Conservation (phyloP, 1,284 basidiomycete genomes). For the Naganishia liquefaciens region DNA sequence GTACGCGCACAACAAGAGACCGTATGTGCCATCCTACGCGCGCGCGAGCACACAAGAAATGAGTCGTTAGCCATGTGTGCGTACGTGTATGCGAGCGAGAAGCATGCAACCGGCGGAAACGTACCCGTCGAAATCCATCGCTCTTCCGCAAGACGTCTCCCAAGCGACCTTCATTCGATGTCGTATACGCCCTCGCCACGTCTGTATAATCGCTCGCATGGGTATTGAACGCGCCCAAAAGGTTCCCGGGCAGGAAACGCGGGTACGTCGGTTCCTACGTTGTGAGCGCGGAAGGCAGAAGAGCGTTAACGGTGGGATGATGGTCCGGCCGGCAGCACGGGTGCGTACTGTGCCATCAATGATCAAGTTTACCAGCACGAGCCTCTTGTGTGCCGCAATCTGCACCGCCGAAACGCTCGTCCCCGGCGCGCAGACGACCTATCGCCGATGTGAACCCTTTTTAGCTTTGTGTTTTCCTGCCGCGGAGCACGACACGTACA, state of each 20-base stretch:
- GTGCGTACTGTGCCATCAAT: constrained; percentile 28
- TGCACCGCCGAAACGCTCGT: constrained; percentile 21
- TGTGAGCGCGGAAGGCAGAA: too few species aligned
- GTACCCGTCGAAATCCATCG: constrained; percentile 4
- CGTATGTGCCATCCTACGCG: constrained; percentile 26
- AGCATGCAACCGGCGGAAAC: too few species aligned
- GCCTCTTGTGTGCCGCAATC: constrained; percentile 27
- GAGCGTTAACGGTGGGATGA: too few species aligned
- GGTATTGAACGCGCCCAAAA: constrained; percentile 15
- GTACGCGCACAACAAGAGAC: constrained; percentile 6
- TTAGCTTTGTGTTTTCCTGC: too few species aligned
- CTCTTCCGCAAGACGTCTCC: constrained; percentile 4
- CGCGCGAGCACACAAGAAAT: too few species aligned
- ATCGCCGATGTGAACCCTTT: too few species aligned
- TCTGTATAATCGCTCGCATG: constrained; percentile 8
- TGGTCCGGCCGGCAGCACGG: too few species aligned
- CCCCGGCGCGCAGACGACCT: constrained; percentile 26
- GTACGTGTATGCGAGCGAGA: too few species aligned
- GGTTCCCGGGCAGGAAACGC: constrained; percentile 10
- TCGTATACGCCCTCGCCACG: constrained; percentile 15
- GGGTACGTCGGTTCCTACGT: constrained; percentile 22
- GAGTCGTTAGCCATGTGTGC: background rate
- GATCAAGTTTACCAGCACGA: constrained; percentile 31
- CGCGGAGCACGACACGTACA: too few species aligned
- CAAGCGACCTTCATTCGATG: constrained; percentile 10